phyloP scores from a whole-genome alignment of 208 protist genomes.

The Leishmania gerbilli region DNA sequence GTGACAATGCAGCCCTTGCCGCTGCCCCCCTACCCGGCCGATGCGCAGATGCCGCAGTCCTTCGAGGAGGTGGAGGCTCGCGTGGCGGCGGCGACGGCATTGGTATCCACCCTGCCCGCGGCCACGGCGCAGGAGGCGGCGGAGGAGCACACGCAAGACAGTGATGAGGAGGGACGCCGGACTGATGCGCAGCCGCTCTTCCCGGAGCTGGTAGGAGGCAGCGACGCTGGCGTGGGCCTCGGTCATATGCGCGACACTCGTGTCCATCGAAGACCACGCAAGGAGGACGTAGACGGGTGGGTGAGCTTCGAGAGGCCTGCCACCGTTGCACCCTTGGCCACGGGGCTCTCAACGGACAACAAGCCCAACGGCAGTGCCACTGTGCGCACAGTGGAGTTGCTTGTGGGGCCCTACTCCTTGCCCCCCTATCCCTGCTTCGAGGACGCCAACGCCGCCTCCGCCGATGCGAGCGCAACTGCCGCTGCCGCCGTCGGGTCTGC shows the following conservation, averaged over 20 bases:
- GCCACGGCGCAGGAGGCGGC: slow-evolving; percentile 6
- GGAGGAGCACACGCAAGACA: neutral
- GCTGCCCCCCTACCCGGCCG: slow-evolving; percentile 21
- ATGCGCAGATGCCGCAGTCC: slow-evolving; percentile 20
- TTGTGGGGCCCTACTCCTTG: slow-evolving; percentile 20
- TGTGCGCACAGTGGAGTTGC: slow-evolving; percentile 23
- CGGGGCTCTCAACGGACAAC: neutral
- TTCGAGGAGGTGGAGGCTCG: slow-evolving; percentile 22
- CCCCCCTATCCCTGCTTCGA: slow-evolving; percentile 56
- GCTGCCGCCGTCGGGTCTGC: neutral
- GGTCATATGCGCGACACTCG: neutral
- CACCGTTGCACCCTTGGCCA: neutral
- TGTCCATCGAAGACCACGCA: slow-evolving; percentile 10
- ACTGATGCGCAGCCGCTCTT: slow-evolving; percentile 70
- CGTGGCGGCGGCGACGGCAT: slow-evolving; percentile 9
- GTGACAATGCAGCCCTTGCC: slow-evolving; percentile 24
- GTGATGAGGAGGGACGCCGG: slow-evolving; percentile 27
- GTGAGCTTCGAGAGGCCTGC: slow-evolving; percentile 19
- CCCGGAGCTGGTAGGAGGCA: slow-evolving; percentile 26
- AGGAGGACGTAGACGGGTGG: slow-evolving; percentile 42
- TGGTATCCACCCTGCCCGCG: neutral
- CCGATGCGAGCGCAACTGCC: neutral
- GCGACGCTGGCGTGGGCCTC: neutral
- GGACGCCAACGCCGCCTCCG: slow-evolving; percentile 1
- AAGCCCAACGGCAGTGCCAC: neutral